Evolutionary conservation across 768 basidiomycete genomes (phyloP), one percentile per base, ranked within the genome.

Genomic region (Podaxis mareebaensis): DNA sequence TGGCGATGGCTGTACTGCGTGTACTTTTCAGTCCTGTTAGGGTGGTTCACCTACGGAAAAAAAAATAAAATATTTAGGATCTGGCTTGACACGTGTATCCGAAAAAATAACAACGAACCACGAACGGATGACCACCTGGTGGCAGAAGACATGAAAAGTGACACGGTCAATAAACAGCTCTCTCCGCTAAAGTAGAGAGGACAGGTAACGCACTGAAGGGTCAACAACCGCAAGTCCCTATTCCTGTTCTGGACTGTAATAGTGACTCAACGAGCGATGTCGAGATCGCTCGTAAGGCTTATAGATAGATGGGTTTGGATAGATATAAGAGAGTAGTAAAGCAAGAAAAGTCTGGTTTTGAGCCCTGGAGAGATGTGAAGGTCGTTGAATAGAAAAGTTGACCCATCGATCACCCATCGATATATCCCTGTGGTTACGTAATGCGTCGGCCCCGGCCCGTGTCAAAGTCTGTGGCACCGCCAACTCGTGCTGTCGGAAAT

Each of bases 171-270:
- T 26, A 22, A 24, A 28, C 10, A 22, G 2, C 12, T 24, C 49
- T 22, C 49, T 24, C 20, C 26, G 3, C 20, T 0, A 26, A 68
- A 55, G 53, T 40, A 63, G 10, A 64, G 64, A 59, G 61, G 53
- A 63, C 63, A 65, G 2, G 65, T 61, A 26, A 74, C 89, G 68
- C 65, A 92, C 91, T 84, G 85, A 74, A 87, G 85, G 87, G 88
- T 87, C 88, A 91, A 76, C 74, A 90, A 81, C 82, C 90, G 90
- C 75, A 92, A 87, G 81, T 92, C 90, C 76, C 77, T 83, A 78
- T 91, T 90, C 80, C 86, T 85, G 82, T 80, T 78, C 74, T 90
- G 88, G 84, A 85, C 85, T 85, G 85, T 80, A 89, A 90, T 91
- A 74, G 72, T 91, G 85, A 76, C 74, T 58, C 56, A 58, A 33